Evolutionary conservation across 805 yeast species (phyloP).

Genomic region (Candida rishiriensis): DNA sequence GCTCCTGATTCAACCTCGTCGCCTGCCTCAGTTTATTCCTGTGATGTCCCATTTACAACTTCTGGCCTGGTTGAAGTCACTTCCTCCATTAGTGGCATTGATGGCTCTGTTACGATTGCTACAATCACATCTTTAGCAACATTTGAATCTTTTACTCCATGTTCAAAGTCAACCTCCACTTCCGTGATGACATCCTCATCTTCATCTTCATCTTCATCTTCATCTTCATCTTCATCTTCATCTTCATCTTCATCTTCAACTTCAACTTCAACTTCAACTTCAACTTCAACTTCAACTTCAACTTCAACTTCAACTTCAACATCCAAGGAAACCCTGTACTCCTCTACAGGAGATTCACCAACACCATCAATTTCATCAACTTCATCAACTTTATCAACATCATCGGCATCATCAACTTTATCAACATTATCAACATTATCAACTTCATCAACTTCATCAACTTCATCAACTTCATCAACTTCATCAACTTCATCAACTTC

Average conservation of each 20-base stretch:
- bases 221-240: conserved; percentile 1
- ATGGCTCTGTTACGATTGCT: no score
- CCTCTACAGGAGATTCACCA: neutral
- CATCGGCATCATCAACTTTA: conserved; percentile 2
- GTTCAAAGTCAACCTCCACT: no score
- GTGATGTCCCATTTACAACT: conserved; percentile 4
- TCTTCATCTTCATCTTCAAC: conserved; percentile 1
- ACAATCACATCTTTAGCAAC: no score
- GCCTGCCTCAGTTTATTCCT: neutral
- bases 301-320: conserved; percentile 1
- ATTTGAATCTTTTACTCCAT: no score
- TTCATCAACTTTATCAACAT: conserved; percentile 2
- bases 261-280: conserved; percentile 1
- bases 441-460: conserved; percentile 1
- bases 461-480: conserved; percentile 3
- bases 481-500: conserved; percentile 6
- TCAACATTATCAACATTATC: neutral
- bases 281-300: conserved; percentile 4
- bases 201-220: conserved; percentile 2
- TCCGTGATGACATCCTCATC: neutral
- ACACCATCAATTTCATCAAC: conserved; percentile 2
- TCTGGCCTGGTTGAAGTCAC: no score
- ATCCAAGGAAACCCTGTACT: conserved; percentile 1
- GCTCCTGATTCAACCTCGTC: conserved; percentile 3
- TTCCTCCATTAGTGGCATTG: no score